These are phyloP conservation scores for Dacryopinax primogenitus DNA, from an alignment of 768 basidiomycete species.

Conservation along the genomic window DNA sequence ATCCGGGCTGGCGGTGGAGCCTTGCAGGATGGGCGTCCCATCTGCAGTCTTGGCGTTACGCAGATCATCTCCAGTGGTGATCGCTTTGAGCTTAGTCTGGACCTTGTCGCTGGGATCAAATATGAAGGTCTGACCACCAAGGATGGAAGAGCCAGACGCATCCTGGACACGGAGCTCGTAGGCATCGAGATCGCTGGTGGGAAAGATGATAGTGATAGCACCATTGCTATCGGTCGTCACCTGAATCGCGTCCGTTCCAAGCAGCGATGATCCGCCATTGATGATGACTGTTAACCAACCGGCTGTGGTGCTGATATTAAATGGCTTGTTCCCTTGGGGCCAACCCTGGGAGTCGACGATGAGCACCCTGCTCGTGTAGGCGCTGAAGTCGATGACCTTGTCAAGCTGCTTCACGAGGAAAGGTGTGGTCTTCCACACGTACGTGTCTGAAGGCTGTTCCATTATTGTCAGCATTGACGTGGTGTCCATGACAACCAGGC, in stretches of 20 bases:
- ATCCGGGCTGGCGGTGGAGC: background rate
- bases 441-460: constrained; percentile 10
- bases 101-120: constrained; percentile 5
- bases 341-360: background rate
- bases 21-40: background rate
- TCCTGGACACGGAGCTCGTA: constrained; percentile 6
- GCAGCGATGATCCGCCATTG: background rate
- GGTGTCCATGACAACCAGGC: background rate
- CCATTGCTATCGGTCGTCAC: constrained; percentile 8
- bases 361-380: background rate
- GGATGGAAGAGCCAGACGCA: background rate
- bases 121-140: background rate
- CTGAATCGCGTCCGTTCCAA: background rate
- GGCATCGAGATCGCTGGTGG: constrained; percentile 1
- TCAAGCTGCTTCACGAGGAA: constrained; percentile 10
- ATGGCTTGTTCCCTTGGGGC: background rate
- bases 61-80: background rate
- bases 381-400: background rate
- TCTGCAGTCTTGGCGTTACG: background rate
- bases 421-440: constrained; percentile 9
- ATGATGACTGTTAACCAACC: constrained; percentile 9
- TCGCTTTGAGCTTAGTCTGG: constrained; percentile 4
- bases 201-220: constrained; percentile 10
- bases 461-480: background rate
- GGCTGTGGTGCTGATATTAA: background rate